Base-by-base conservation (phyloP, 148 eudicot species). In the Fagopyrum esculentum region DNA sequence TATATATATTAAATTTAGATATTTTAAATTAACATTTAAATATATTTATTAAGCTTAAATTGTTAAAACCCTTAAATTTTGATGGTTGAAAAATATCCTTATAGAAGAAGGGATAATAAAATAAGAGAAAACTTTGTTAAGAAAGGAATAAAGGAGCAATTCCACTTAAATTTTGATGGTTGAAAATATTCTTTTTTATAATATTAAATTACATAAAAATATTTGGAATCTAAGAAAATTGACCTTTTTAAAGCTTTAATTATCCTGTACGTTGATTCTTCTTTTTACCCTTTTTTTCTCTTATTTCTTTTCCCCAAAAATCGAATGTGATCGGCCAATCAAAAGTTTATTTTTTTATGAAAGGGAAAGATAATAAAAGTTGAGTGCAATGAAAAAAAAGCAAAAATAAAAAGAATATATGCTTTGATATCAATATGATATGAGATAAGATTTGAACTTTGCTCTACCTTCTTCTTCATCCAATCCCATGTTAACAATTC, bases 121-220 rank as follows among this genome's bases (percentile, higher is more conserved):
- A 70, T 7, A 4, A 47, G 55, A 26, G 29, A 54, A 30, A 46
- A 71, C 46, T 45, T n/a, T 49, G 74, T 29, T 71, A 71, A 71
- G 74, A 47, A 71, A 71, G 30, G 74, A 71, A 71, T 71, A 71
- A 71, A 71, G 74, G 73, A 54, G 8, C 54, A 71, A 26, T 9
- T 71, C 74, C 74, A 71, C 74, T 71, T 17, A 9, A 71, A 71
- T 46, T n/a, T n/a, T n/a, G n/a, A n/a, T n/a, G n/a, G n/a, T n/a
- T n/a, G n/a, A n/a, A 9, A 71, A 71, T 46, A 71, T 71, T 71
- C 74, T 26, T 40, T 40, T 66, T 43, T 66, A 22, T 66, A 5
- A 26, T 26, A 26, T 66, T 4, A 12, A 40, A 66, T 35, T 35
- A 5, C 45, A 66, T 66, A 46, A 43, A 66, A 66, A 40, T 7